Conservation (phyloP, 371 early-diverging fungal genomes). For the Lichtheimia ornata region DNA sequence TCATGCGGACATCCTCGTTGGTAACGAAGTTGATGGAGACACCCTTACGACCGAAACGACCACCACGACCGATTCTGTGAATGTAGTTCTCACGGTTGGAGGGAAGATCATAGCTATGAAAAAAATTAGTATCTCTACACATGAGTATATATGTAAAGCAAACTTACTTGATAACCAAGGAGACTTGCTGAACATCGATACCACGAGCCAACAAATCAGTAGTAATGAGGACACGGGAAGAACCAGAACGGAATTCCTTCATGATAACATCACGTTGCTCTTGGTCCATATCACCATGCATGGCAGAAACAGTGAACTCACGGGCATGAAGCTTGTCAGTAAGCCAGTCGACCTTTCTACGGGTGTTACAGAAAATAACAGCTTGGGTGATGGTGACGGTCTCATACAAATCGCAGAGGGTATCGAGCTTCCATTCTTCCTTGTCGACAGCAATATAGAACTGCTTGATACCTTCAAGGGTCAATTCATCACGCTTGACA, state of each 20-base stretch:
- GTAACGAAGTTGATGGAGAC: constrained; percentile 99
- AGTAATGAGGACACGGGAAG: constrained; percentile 96
- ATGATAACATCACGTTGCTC: constrained; percentile 96
- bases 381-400: constrained; percentile 93
- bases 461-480: constrained; percentile 94
- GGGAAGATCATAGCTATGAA: constrained; percentile 95
- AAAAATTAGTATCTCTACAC: background rate
- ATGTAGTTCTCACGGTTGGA: constrained; percentile 96
- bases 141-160: background rate
- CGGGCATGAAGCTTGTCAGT: constrained; percentile 81
- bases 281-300: constrained; percentile 97
- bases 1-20: constrained; percentile 89
- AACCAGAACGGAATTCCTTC: constrained; percentile 95
- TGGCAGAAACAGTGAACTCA: constrained; percentile 93
- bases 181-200: constrained; percentile 99
- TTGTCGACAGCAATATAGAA: constrained; percentile 92
- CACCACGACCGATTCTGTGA: constrained; percentile 99
- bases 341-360: constrained; percentile 91
- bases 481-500: constrained; percentile 96
- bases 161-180: constrained; percentile 77
- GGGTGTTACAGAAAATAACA: constrained; percentile 96
- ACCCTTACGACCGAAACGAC: constrained; percentile 99
- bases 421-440: constrained; percentile 91
- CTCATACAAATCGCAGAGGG: constrained; percentile 91
- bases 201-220: constrained; percentile 99